Conservation (phyloP, 805 yeast species). For the Kluyveromyces siamensis region DNA sequence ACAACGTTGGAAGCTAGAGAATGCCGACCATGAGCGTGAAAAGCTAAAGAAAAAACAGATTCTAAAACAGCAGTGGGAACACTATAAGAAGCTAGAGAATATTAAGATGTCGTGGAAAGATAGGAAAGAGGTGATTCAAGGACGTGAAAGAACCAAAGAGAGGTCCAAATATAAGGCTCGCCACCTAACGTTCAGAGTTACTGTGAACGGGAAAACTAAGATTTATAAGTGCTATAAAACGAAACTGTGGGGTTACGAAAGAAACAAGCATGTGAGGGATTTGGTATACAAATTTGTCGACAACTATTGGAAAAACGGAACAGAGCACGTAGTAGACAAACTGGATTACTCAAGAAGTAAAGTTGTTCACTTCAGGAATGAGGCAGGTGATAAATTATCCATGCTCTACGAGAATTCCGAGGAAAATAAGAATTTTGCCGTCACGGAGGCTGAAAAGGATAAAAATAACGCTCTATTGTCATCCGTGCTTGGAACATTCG, state of each 20-base stretch:
- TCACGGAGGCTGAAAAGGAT: slow-evolving; percentile 32
- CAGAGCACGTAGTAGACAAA: slow-evolving; percentile 69
- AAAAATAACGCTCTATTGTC: slow-evolving; percentile 41
- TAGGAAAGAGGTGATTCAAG: slow-evolving; percentile 38
- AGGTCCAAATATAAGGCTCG: slow-evolving; percentile 34
- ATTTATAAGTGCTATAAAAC: slow-evolving; percentile 55
- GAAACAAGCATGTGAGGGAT: slow-evolving; percentile 50
- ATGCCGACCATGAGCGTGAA: slow-evolving; percentile 31
- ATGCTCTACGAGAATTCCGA: neutral
- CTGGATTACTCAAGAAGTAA: slow-evolving; percentile 24
- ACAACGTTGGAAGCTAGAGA: slow-evolving; percentile 39
- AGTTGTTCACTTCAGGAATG: slow-evolving; percentile 2
- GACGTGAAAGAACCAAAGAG: slow-evolving; percentile 50
- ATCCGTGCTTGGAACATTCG: slow-evolving; percentile 37
- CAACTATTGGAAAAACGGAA: slow-evolving; percentile 74
- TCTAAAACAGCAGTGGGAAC: slow-evolving; percentile 32
- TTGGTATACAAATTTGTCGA: slow-evolving; percentile 53
- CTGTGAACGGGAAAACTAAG: slow-evolving; percentile 47
- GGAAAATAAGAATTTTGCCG: slow-evolving; percentile 6
- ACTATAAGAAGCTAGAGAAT: slow-evolving; percentile 30
- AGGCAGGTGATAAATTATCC: slow-evolving; percentile 3
- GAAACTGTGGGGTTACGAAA: slow-evolving; percentile 87
- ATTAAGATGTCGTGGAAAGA: slow-evolving; percentile 34
- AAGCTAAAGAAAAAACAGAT: slow-evolving; percentile 25
- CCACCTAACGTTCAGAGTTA: slow-evolving; percentile 56